Evolutionary conservation across 768 basidiomycete species (phyloP), one percentile per base, ranked within the genome.

Genomic region (Imleria badia): DNA sequence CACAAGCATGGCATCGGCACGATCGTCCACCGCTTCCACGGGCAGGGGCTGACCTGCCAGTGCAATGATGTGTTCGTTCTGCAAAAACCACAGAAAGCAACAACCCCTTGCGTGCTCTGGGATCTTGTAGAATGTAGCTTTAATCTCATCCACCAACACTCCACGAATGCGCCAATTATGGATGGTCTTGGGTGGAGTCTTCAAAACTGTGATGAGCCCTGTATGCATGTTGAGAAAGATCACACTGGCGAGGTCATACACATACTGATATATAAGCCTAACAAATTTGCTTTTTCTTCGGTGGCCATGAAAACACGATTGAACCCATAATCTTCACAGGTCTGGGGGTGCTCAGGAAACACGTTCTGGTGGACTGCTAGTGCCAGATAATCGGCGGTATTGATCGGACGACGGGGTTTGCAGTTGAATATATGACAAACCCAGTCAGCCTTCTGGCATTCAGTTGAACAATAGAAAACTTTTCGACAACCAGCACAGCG

Each of bases 401-500:
- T 47, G 45, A 54, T 20, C 33, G 39, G 33, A n/a, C 45, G 45
- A 8, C 52, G 45, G 12, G 46, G 53, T 3, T 54, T 54, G 45
- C 52, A 54, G 26, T 46, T 31, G 46, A 54, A 54, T 42, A 54
- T 54, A 5, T 54, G 53, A n/a, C 8, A 26, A 6, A 43, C 12
- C 53, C 53, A 54, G 23, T 38, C 41, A 9, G 10, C 4, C 12
- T 43, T 54, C 15, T 54, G 53, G 34, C 46, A 54, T 15, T 1
- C 5, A 8, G n/a, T 41, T 0, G 52, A 54, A 34, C 52, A 54
- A 19, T 47, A 54, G 31, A 48, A 48, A n/a, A 48, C 45, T 13
- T 34, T 53, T 41, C 11, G 52, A 8, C 45, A 53, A 4, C 45
- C 45, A 33, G 52, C 5, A 34, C 45, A 53, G 23, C 52, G 45